Evolutionary conservation across 805 yeast genomes (phyloP), one percentile per base, ranked within the genome.

Genomic region (Ogataea corticis): DNA sequence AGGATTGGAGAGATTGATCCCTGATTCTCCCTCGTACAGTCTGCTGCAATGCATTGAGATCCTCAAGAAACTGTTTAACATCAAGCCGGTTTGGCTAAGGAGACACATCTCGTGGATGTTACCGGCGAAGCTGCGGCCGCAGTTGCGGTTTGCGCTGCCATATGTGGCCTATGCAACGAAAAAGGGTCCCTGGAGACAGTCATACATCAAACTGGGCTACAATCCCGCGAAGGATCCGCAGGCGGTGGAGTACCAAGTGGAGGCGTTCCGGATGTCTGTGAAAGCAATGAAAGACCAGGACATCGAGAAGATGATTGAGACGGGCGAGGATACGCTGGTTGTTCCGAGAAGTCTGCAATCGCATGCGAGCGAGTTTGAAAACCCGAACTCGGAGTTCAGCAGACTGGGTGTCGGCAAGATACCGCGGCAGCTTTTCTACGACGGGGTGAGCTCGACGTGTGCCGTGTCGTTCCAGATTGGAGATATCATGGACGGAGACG

Each of bases 181-280:
- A 30, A 86, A 85, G 58, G 99, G 99, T 0, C 99, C 98, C 0
- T 94, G 96, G 96, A 76, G 98, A 56, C 89, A 88, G 48, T 80
- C 94, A 10, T 89, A 85, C 61, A 82, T 90, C 36, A 77, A 71
- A 52, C 80, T 82, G 54, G 97, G 97, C 0, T 72, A 82, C 32
- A 87, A 92, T 65, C 97, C 98, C 0, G 69, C 77, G 33, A 55
- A 65, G 2, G 80, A 84, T 38, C 56, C 67, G 1, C 61, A 69
- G 11, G 83, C 72, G 54, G 83, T 87, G 48, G 65, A 64, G 28
- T 89, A 80, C 61, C 99, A 94, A 67, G 84, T 91, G 16, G 97
- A 91, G 65, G 83, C 87, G 44, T 94, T 91, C 67, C 76, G 90
- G 34, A 52, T 57, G 37, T 33, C 54, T 30, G 69, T 80, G 5